These are phyloP conservation scores for Sporothrix globosa DNA, from an alignment of 2,329 filamentous ascomycete species.

Conservation along the genomic window DNA sequence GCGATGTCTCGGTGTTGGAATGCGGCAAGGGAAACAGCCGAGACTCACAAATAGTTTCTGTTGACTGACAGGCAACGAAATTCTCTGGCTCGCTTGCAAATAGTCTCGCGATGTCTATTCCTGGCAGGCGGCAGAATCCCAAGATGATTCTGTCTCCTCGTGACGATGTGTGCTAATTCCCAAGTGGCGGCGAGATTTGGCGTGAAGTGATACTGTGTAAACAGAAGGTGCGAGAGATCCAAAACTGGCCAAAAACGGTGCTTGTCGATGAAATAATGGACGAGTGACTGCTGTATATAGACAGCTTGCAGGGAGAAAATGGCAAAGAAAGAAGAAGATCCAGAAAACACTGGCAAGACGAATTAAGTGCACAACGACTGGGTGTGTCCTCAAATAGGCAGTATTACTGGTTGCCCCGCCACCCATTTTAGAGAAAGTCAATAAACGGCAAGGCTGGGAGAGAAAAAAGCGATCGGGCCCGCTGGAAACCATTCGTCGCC, in stretches of 20 bases:
- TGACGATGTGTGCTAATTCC: too few relatives aligned
- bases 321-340: neutral
- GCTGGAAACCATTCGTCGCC: neutral
- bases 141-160: neutral
- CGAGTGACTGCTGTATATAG: neutral
- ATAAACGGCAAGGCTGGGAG: conserved; percentile 38
- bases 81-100: neutral
- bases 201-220: neutral
- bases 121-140: neutral
- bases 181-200: too few relatives aligned
- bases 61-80: too few relatives aligned
- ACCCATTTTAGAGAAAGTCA: conserved; percentile 36
- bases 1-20: conserved; percentile 10
- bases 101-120: too few relatives aligned
- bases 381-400: conserved; percentile 33
- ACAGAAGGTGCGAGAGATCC: neutral
- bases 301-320: neutral
- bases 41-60: neutral
- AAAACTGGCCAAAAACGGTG: neutral
- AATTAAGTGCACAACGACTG: neutral
- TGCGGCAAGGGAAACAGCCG: neutral
- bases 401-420: conserved; percentile 36
- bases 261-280: neutral
- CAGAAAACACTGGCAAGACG: neutral
- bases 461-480: neutral